A percentile compares a stretch with the other conserved stretches of the same genome.
Evolutionary conservation across 306 rosid species (phyloP).

Genomic region (Mimosa bimucronata): DNA sequence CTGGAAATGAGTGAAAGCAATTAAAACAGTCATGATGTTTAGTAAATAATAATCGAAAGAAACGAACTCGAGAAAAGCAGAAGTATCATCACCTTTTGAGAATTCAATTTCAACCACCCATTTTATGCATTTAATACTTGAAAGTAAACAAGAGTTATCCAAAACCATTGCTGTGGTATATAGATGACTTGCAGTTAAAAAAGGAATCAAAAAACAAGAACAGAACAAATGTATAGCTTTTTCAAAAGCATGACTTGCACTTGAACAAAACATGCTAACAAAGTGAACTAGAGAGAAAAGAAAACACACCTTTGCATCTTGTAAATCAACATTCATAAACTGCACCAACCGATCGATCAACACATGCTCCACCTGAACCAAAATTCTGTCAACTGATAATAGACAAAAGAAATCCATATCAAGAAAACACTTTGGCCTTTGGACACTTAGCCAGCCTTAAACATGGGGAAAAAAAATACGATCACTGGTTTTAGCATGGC

Average conservation of each 20-base stretch:
- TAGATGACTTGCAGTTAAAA: neutral
- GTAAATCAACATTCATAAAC: conserved; percentile 82
- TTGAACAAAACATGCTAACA: neutral
- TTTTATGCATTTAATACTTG: neutral
- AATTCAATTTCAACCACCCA: neutral
- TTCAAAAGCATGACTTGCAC: neutral
- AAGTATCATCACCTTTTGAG: neutral
- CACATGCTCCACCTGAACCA: conserved; percentile 90
- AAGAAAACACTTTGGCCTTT: neutral
- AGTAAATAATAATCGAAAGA: conserved; percentile 10
- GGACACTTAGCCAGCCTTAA: neutral
- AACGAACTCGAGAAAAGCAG: conserved; percentile 12
- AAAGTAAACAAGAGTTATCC: neutral
- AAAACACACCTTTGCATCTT: conserved; percentile 70
- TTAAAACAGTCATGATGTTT: neutral
- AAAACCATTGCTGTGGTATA: conserved; percentile 1
- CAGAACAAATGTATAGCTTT: neutral
- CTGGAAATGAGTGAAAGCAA: conserved; percentile 23
- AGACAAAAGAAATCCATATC: conserved; percentile 24
- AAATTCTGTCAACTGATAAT: conserved; percentile 28
- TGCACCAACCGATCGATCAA: conserved; percentile 76
- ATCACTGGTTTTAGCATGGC: neutral
- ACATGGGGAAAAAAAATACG: neutral
- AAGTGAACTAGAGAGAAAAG: conserved; percentile 11
- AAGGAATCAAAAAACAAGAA: neutral